Evolutionary conservation across 2,329 filamentous ascomycete species (phyloP), one percentile per base, ranked within the genome.

Genomic region (Cladophialophora psammophila): DNA sequence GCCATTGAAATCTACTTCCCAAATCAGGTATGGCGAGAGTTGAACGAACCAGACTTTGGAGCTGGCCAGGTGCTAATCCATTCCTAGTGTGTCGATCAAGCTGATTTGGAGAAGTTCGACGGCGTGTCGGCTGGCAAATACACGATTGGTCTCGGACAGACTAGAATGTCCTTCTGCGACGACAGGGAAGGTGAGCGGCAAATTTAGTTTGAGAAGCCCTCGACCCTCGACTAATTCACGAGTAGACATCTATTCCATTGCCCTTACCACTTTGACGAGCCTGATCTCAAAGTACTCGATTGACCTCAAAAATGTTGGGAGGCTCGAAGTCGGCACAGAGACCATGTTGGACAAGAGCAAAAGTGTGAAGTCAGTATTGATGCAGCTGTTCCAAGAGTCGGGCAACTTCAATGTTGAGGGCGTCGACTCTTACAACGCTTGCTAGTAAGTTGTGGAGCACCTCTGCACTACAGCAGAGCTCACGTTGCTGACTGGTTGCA

Each of bases 1-100:
- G 92, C 91, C 90, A 92, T 95, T 81, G 92, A 95, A 80, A 88
- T 95, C 78, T 95, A 95, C 81, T 92, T 93, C 78, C 92, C 92
- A 72, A 91, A 86, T 80, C 92, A 94, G 88, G 92, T 94, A 82
- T 72, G 88, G 88, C 82, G 10, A 48, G n/a, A 15, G 12, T 12
- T 15, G 12, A 31, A 56, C 32, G 53, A 48, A 9, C 20, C 26
- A 40, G 48, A 4, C 40, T 26, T 55, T 26, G n/a, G 42, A n/a
- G 3, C 18, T 45, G 31, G 10, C 26, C 45, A 55, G 32, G 38
- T 55, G 54, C 70, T 73, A 18, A 73, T 32, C 36, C 34, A 61
- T 54, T 48, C 64, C 13, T 69, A 94, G 91, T 95, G 92, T 82
- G 91, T 95, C 75, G 90, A 94, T 78, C 92, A 95, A 83, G 80